These are phyloP conservation scores for Closterium sp. DNA, from an alignment of 139 green algal species.

Conservation along the genomic window DNA sequence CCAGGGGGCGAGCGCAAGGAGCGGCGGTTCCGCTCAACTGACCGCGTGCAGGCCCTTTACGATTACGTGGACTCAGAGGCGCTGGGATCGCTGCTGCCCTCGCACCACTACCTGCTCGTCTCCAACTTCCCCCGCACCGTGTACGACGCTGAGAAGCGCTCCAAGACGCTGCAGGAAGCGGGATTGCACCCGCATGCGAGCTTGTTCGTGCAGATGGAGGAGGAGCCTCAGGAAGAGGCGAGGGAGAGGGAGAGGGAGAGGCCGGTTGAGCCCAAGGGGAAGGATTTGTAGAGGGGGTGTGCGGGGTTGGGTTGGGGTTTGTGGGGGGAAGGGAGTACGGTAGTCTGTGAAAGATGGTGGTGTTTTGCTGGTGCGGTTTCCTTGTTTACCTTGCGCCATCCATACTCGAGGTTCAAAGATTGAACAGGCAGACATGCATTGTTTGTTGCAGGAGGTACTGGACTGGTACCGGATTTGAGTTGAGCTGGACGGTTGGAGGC, in stretches of 20 bases:
- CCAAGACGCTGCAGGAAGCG: conserved; percentile 39
- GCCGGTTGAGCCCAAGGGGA: background rate
- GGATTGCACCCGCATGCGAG: conserved; percentile 47
- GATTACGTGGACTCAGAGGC: conserved; percentile 54
- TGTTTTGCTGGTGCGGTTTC: no score
- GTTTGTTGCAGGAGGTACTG: no score
- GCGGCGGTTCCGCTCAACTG: conserved; percentile 29
- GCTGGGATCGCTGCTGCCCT: background rate
- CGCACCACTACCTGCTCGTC: conserved; percentile 39
- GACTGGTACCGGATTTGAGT: no score
- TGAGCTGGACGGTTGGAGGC: no score
- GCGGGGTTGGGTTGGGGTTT: no score
- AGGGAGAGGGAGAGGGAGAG: no score
- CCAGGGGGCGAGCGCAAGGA: conserved; percentile 32
- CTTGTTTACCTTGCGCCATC: no score
- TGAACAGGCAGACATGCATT: no score
- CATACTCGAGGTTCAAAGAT: no score
- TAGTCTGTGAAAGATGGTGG: no score
- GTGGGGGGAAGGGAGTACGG: background rate
- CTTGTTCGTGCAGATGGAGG: conserved; percentile 52
- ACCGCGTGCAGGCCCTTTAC: conserved; percentile 39
- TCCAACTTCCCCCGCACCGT: conserved; percentile 51
- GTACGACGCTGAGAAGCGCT: background rate
- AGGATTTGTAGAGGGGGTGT: background rate
- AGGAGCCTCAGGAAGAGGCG: background rate